Evolutionary conservation across 2,329 filamentous ascomycete species (phyloP).

Genomic region (Exophiala bonariae): DNA sequence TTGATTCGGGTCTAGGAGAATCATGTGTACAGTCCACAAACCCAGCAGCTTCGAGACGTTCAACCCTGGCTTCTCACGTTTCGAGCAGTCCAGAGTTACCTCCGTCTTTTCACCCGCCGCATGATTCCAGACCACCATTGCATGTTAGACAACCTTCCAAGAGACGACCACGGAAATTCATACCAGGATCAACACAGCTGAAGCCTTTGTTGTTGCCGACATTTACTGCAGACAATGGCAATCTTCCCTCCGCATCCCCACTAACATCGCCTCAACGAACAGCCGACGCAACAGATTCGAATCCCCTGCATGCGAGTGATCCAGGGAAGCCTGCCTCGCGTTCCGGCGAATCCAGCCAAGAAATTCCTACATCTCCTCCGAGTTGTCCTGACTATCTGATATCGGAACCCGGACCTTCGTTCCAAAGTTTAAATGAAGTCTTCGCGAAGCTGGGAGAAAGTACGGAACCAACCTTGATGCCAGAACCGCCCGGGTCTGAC

Average conservation of each 20-base stretch:
- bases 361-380: slow-evolving; percentile 21
- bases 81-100: slow-evolving; percentile 13
- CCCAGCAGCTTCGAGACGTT: slow-evolving; percentile 20
- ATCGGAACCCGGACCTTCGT: slow-evolving; percentile 10
- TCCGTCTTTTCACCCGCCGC: not conserved
- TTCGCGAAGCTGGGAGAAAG: slow-evolving; percentile 11
- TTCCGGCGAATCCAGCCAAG: slow-evolving; percentile 35
- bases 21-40: slow-evolving; percentile 27
- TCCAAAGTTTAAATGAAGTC: slow-evolving; percentile 22
- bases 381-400: slow-evolving; percentile 3
- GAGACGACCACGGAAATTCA: slow-evolving; percentile 36
- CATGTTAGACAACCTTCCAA: slow-evolving; percentile 21
- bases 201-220: slow-evolving; percentile 36
- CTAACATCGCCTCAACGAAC: slow-evolving; percentile 19
- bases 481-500: not conserved
- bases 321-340: not conserved
- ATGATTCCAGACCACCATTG: slow-evolving; percentile 11
- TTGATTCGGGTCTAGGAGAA: slow-evolving; percentile 28
- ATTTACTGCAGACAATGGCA: slow-evolving; percentile 24
- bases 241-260: slow-evolving; percentile 19
- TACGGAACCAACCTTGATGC: not conserved
- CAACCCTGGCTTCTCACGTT: slow-evolving; percentile 15
- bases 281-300: not conserved
- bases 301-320: not conserved
- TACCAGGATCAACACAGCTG: slow-evolving; percentile 35